Evolutionary conservation across 2,329 filamentous ascomycete genomes (phyloP), one percentile per base, ranked within the genome.

Genomic region (Bipolaris gigantea): DNA sequence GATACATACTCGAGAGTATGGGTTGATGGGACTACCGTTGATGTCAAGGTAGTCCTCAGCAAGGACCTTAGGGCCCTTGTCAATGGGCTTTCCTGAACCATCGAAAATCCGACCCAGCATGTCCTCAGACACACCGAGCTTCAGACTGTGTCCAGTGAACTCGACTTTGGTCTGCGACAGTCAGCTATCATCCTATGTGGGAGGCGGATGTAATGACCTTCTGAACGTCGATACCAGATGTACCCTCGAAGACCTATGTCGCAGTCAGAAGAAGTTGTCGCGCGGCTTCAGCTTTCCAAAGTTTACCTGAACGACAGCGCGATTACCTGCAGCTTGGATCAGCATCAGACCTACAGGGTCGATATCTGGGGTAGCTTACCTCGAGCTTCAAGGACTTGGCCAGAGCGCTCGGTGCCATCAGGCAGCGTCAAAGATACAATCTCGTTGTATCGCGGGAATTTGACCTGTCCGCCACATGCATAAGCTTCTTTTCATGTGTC

Each of bases 61-160:
- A 63, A 99, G 81, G 70, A 99, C 94, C 81, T 97, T 97, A 58
- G 94, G 94, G 50, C 95, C 94, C 81, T 97, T 99, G 81, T 99
- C 94, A 76, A 99, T 99, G 67, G 95, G 90, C 77, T 93, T 89
- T 73, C 94, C 94, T 57, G 94, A 97, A 71, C 94, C 94, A 81
- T 99, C 92, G 75, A 99, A 99, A 77, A 97, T 92, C 81, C 95
- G 93, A 64, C 94, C 94, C 79, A 99, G 80, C 94, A 99, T 99
- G 81, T 99, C 94, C 80, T 99, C 95, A 48, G 94, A 97, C 56
- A 99, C 94, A 77, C 94, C 94, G 48, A 99, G 89, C 85, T 97
- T 97, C 81, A 99, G 81, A 81, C 90, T 97, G 80, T 97, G 85
- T 57, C 94, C 94, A 30, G 90, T 95, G 77, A 99, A 97, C 76